Conservation (phyloP, 305 asterid genomes). For the Andrographis paniculata region DNA sequence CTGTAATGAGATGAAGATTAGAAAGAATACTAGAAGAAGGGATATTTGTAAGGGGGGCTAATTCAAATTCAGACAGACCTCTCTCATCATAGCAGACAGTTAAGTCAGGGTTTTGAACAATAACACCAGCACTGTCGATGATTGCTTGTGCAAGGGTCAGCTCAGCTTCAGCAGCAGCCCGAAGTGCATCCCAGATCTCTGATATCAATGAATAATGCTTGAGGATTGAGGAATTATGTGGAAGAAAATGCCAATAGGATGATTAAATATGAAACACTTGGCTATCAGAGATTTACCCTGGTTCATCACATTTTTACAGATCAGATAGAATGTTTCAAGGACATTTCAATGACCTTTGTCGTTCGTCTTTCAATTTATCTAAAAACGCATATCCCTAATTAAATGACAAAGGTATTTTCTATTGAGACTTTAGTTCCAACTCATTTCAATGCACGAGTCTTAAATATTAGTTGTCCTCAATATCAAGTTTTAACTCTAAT, state of each 20-base stretch:
- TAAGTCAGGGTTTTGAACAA: conserved; percentile 67
- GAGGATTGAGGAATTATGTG: neutral
- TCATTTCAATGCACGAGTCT: too few relatives aligned
- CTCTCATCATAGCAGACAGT: conserved; percentile 82
- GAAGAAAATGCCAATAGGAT: too few relatives aligned
- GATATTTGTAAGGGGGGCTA: neutral
- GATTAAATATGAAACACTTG: too few relatives aligned
- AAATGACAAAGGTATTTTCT: too few relatives aligned
- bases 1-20: conserved; percentile 33
- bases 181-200: conserved; percentile 99
- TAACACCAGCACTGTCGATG: conserved; percentile 78
- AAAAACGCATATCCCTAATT: neutral
- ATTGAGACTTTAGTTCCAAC: too few relatives aligned
- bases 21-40: neutral
- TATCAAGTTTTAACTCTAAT: too few relatives aligned
- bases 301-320: too few relatives aligned
- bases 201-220: neutral
- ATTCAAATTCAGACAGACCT: conserved; percentile 31
- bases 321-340: too few relatives aligned
- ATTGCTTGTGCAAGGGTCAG: conserved; percentile 65
- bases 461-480: too few relatives aligned
- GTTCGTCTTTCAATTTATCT: neutral
- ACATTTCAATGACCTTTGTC: too few relatives aligned
- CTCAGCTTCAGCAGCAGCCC: conserved; percentile 90
- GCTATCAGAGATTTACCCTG: too few relatives aligned